phyloP scores from a whole-genome alignment of 2,329 filamentous ascomycete genomes.

The Pestalotiopsis sp. region DNA sequence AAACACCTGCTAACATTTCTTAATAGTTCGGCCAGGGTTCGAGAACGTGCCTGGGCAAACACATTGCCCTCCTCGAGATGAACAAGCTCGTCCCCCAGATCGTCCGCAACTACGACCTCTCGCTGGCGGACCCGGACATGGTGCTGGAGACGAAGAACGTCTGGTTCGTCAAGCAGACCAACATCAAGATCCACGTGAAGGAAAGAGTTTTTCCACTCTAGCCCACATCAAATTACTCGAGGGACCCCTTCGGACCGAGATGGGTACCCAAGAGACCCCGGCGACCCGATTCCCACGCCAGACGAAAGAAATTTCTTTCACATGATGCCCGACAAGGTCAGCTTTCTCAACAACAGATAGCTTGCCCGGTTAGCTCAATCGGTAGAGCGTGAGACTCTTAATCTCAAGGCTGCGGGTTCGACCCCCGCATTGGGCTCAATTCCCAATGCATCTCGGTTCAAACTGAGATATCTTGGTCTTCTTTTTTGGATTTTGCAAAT shows the following conservation, averaged over 20 bases:
- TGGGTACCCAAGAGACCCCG: neutral
- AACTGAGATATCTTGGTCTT: neutral
- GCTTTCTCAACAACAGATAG: neutral
- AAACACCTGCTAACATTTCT: neutral
- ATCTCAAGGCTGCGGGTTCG: conserved; percentile 41
- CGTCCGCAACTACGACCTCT: conserved; percentile 23
- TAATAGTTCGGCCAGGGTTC: conserved; percentile 36
- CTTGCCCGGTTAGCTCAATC: conserved; percentile 62
- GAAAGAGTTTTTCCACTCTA: neutral
- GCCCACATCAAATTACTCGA: no score
- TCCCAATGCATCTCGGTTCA: conserved; percentile 9
- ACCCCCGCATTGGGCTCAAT: conserved; percentile 49
- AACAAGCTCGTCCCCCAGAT: conserved; percentile 36
- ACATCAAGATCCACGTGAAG: neutral
- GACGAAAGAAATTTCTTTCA: neutral
- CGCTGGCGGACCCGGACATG: neutral
- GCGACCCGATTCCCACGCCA: neutral
- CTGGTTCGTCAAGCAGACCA: neutral
- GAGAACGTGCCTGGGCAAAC: conserved; percentile 38
- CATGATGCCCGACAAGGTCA: neutral
- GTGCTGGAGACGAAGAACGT: neutral
- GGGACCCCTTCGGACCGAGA: neutral
- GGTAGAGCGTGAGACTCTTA: conserved; percentile 75
- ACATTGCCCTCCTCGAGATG: conserved; percentile 39
- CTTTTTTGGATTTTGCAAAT: neutral